Base-by-base conservation (phyloP, 208 protist species). In the Crithidia acanthocephali region DNA sequence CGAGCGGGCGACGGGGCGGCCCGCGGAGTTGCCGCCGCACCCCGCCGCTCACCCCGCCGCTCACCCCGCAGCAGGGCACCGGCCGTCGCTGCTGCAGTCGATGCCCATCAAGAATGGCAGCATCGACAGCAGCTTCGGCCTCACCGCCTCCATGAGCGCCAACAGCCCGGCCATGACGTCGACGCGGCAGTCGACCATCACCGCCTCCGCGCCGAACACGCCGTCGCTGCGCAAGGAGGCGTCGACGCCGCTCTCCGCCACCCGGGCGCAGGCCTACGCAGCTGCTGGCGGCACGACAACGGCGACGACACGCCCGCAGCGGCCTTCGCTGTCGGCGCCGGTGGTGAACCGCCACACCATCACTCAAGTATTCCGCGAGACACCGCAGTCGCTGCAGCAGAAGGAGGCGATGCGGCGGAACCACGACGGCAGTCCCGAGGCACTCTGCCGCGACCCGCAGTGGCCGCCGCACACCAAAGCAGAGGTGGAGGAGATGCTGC, bases 401-500 rank as follows among this genome's bases (percentile, higher is more conserved):
- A 74, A 72, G 57, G 74, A 84, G 27, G 57, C 53, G 33, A 77
- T 70, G 60, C 51, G 73, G 63, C 53, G 72, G 15, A 87, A 89
- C 45, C 74, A 65, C 52, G 35, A 65, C 11, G 56, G 51, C 32
- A 67, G 53, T 27, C 50, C 48, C 1, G 47, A 52, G 48, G 74
- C 79, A 28, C 72, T 89, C 16, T 72, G 72, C 51, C 42, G 47
- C 22, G 37, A 67, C 25, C 15, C 47, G 16, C 44, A 44, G 35
- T 93, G 88, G 85, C 88, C 88, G 27, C 88, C 83, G 28, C 66
- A 35, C 23, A 87, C 56, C 42, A 72, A 75, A 25, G 51, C 27
- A 2, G 83, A 85, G 55, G 85, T 74, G 37, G 73, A 86, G 37
- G 55, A 64, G 20, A 44, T 91, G 59, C 70, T 94, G 42, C 76